Base-by-base conservation (phyloP, 768 basidiomycete species). In the Daedaleopsis nitida region DNA sequence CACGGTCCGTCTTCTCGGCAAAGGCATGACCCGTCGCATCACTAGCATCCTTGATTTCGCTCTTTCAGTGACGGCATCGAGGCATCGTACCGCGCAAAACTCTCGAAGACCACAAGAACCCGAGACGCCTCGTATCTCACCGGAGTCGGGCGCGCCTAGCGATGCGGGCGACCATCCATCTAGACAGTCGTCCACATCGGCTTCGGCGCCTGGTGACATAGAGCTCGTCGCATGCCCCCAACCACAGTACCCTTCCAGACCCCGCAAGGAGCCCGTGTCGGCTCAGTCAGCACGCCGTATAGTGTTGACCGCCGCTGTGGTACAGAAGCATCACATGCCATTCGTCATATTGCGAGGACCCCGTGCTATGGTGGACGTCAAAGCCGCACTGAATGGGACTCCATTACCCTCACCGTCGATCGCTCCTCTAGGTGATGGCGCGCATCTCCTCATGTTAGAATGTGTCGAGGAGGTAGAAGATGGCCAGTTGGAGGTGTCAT, bases 31-130 rank as follows among this genome's bases (percentile, higher is more conserved):
- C 1, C 53, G 58, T 2, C 52, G 57, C 13, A 52, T 63, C 14
- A 51, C 62, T 3, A 53, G 57, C n/a, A 21, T 63, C 7, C 32
- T 63, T 16, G 58, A 50, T 1, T 43, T 55, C n/a, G 57, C 55
- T 21, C 24, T 63, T 19, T 34, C 57, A n/a, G 57, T 53, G 45
- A 62, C 61, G 6, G 43, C 61, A 11, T 35, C 56, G 4, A 55
- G 51, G 17, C 38, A 49, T 6, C 50, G 50, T 17, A 34, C 16
- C 50, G 9, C 50, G 27, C 27, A 32, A 7, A 32, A 32, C 14
- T n/a, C 50, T 51, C 50, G n/a, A 35, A 32, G 42, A 3, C 13
- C 19, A 13, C 34, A 11, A 17, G 5, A 37, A 17, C 16, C 32
- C 27, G 27, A 32, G 27, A 32, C 7, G 27, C 27, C 27, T 32